phyloP scores from a whole-genome alignment of 164 flowering plant genomes.

The Berberis vulgaris region DNA sequence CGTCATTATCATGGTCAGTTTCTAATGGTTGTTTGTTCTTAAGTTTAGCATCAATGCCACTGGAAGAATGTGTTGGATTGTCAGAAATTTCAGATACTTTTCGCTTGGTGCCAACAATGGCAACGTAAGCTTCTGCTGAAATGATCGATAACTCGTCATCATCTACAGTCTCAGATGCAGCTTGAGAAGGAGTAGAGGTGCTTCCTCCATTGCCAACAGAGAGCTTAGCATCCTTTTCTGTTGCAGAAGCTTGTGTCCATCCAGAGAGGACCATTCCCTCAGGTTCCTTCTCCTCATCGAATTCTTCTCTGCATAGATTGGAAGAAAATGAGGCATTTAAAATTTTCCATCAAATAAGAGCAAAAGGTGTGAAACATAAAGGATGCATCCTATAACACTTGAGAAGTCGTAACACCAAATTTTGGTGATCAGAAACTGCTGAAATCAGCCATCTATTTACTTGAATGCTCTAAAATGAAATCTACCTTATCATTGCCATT shows the following conservation, averaged over 20 bases:
- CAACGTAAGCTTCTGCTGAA: constrained; percentile 12
- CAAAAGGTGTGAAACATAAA: background rate
- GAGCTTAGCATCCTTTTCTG: constrained; percentile 20
- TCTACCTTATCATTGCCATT: too few species aligned
- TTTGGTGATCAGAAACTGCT: too few species aligned
- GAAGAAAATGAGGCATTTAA: background rate
- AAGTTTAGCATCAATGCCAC: constrained; percentile 10
- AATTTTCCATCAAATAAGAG: background rate
- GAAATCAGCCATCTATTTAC: too few species aligned
- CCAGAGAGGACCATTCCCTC: constrained; percentile 93
- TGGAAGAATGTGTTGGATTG: constrained; percentile 7
- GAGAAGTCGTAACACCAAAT: background rate
- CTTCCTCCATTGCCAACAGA: constrained; percentile 37
- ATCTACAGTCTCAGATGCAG: constrained; percentile 19
- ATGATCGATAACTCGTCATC: constrained; percentile 32
- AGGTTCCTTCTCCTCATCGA: constrained; percentile 92
- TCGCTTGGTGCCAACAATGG: constrained; percentile 46
- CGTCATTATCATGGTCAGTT: constrained; percentile 31
- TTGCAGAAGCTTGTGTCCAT: constrained; percentile 49
- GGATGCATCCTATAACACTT: background rate
- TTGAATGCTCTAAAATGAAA: too few species aligned
- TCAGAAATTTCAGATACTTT: constrained; percentile 35
- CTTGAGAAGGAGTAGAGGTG: constrained; percentile 33
- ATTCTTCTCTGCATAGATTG: constrained; percentile 55
- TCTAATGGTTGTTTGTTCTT: constrained; percentile 16